Conservation (phyloP, 371 early-diverging fungal genomes). For the Choanephora cucurbitarum region DNA sequence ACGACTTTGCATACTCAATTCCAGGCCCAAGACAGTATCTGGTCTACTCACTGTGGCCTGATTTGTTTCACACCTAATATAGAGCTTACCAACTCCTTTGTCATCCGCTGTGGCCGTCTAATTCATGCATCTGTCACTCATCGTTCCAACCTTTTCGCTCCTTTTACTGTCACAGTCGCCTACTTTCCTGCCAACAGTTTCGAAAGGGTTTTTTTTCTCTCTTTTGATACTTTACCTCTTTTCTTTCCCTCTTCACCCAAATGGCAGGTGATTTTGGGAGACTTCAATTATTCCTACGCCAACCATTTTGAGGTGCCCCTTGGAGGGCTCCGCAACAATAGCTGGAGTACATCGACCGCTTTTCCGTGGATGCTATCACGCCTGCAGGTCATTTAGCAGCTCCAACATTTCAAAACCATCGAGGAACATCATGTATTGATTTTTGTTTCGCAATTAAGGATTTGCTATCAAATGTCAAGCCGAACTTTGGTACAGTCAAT, state of each 20-base stretch:
- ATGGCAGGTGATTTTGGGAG: not conserved
- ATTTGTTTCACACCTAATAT: constrained; percentile 5
- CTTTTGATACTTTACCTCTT: not conserved
- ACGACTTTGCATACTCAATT: constrained; percentile 6
- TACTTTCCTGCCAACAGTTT: not conserved
- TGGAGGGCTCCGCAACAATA: not conserved
- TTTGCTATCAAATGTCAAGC: not conserved
- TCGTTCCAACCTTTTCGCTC: not conserved
- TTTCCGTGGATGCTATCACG: not conserved
- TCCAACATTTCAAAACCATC: no score
- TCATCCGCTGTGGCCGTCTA: constrained; percentile 5
- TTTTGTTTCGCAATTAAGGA: not conserved
- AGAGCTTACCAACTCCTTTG: not conserved
- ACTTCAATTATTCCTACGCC: constrained; percentile 1
- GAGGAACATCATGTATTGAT: not conserved
- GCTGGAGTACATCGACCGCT: not conserved
- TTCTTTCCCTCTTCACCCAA: not conserved
- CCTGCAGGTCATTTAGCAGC: no score
- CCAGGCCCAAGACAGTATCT: constrained; percentile 1
- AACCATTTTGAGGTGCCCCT: not conserved
- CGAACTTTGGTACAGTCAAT: no score
- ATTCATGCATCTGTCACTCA: constrained; percentile 5
- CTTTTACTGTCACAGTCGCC: constrained; percentile 1
- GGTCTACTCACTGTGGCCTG: constrained; percentile 10
- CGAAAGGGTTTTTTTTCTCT: not conserved